phyloP scores from a whole-genome alignment of 371 early-diverging fungal genomes.

The Lichtheimia ramosa region DNA sequence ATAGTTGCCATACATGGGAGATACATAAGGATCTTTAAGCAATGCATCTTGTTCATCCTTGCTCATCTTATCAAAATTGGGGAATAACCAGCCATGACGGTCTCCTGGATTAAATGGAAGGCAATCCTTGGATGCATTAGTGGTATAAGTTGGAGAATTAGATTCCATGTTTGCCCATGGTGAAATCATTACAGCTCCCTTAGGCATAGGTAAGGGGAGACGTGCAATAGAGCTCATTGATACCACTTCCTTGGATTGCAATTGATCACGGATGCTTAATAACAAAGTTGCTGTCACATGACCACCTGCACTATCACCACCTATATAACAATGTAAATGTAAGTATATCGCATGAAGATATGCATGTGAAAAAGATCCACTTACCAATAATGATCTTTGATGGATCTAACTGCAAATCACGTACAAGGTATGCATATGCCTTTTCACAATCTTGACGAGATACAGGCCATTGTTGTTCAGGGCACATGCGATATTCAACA shows the following conservation, averaged over 20 bases:
- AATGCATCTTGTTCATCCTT: constrained; percentile 6
- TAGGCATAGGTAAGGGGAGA: constrained; percentile 21
- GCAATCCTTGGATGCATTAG: constrained; percentile 13
- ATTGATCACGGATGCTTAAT: constrained; percentile 17
- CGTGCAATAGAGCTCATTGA: constrained; percentile 13
- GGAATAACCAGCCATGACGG: constrained; percentile 2
- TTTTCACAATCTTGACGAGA: constrained; percentile 21
- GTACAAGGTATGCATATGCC: constrained; percentile 29
- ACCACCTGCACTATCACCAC: constrained; percentile 44
- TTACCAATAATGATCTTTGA: constrained; percentile 34
- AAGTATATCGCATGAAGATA: background rate
- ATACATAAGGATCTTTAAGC: constrained; percentile 20
- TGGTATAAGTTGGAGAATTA: constrained; percentile 13
- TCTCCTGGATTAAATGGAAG: background rate
- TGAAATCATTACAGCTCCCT: constrained; percentile 29
- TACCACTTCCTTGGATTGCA: constrained; percentile 3
- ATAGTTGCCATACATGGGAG: constrained; percentile 24
- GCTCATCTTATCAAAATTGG: constrained; percentile 4
- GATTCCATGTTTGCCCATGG: constrained; percentile 34
- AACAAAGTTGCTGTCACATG: constrained; percentile 24
- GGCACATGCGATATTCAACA: constrained; percentile 22
- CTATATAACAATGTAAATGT: constrained; percentile 9
- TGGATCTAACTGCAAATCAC: constrained; percentile 23
- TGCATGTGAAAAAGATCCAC: background rate
- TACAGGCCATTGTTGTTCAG: constrained; percentile 16